These are phyloP conservation scores for Lablab purpureus DNA, from an alignment of 306 rosid genomes.

Conservation along the genomic window DNA sequence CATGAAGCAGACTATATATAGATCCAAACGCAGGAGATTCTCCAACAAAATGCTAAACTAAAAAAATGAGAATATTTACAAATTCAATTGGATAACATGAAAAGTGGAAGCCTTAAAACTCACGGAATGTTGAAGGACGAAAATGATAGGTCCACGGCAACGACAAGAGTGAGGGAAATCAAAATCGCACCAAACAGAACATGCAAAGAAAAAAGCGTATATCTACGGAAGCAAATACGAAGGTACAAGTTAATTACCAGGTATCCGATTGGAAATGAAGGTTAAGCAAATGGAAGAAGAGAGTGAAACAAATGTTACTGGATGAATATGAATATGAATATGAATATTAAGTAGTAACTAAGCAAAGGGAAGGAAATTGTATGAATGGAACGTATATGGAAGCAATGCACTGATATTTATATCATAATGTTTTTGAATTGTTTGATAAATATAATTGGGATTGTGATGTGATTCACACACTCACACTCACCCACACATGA, in stretches of 20 bases:
- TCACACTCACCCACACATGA: neutral
- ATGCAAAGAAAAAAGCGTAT: neutral
- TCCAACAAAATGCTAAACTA: constrained; percentile 38
- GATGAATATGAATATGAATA: neutral
- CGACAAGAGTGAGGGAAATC: constrained; percentile 50
- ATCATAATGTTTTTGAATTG: neutral
- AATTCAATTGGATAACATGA: neutral
- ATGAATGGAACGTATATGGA: too few relatives aligned
- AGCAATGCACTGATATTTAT: neutral
- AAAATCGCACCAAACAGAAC: constrained; percentile 48
- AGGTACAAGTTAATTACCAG: too few relatives aligned
- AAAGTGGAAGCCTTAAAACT: constrained; percentile 52
- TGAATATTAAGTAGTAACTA: neutral
- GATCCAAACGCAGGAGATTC: constrained; percentile 33
- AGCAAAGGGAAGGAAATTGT: neutral
- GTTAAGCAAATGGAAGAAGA: neutral
- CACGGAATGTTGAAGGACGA: constrained; percentile 61
- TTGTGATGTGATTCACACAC: neutral
- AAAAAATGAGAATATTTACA: neutral
- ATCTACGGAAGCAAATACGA: neutral
- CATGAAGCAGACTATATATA: constrained; percentile 53
- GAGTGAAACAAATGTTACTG: neutral
- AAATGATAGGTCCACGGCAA: constrained; percentile 56
- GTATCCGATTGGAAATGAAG: neutral
- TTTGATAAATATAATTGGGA: too few relatives aligned